Evolutionary conservation across 2,329 filamentous ascomycete species (phyloP), one percentile per base, ranked within the genome.

Genomic region (Colletotrichum musae): DNA sequence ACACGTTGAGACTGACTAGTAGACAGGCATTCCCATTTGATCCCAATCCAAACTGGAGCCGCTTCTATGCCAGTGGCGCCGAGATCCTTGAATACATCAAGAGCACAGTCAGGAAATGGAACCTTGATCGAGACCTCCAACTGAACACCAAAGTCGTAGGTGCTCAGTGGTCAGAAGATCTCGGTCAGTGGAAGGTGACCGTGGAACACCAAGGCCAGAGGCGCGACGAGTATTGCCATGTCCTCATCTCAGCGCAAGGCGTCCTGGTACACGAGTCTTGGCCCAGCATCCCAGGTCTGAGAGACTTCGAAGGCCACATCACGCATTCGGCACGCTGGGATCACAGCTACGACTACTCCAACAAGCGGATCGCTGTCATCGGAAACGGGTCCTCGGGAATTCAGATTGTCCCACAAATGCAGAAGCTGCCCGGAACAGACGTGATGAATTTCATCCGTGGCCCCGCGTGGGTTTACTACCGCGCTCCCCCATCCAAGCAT

Each of bases 1-100:
- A 36, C 32, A 36, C 7, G 9, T 36, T 36, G 32, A 36, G 32
- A 36, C 24, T 60, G 61, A 39, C 54, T 15, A 12, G 7, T 9
- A n/a, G 4, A 13, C n/a, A 78, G 73, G 73, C 75, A 80, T 90
- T 64, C 82, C 87, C 51, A 0, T 91, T 89, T 73, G 80, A 83
- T 3, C 87, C 87, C 0, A 90, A 90, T 58, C 86, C 86, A 0
- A 80, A 89, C 65, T 91, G 89, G 88, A 83, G 82, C 0, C 82
- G 86, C 58, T 85, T 87, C 70, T 91, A 88, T 72, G 87, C 88
- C 3, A 83, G 85, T 66, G 88, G 87, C 1, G 75, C 76, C 2
- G 89, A 91, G 60, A 91, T 91, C 52, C 75, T 82, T 18, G 79
- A 82, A 3, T 89, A 91, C 72, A 85, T 87, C 81, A 81, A 89